phyloP scores from a whole-genome alignment of 108 stramenopile genomes.

The Skeletonema marinoi region DNA sequence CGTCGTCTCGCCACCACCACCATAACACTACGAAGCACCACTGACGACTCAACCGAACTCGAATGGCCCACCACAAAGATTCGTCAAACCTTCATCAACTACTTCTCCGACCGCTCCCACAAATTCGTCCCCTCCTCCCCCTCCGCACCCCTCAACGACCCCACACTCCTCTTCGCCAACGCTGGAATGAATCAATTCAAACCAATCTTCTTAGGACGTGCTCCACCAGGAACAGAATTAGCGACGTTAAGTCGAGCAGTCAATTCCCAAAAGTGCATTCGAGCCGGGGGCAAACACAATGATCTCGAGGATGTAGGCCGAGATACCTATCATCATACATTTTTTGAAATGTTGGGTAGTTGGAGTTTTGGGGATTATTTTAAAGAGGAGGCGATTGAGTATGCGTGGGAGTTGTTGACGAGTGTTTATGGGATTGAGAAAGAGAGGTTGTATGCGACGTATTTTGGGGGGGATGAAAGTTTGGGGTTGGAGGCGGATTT shows the following conservation, averaged over 20 bases:
- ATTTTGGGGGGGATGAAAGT: conserved; percentile 94
- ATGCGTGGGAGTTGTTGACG: conserved; percentile 94
- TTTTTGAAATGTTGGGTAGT: conserved; percentile 98
- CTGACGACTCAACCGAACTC: background rate
- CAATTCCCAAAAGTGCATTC: conserved; percentile 99
- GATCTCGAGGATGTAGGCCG: conserved; percentile 99
- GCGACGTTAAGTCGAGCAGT: conserved; percentile 79
- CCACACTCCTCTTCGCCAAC: conserved; percentile 98
- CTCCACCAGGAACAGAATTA: conserved; percentile 76
- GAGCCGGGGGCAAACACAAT: conserved; percentile 99
- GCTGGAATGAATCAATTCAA: conserved; percentile 99
- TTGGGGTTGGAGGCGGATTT: conserved; percentile 79
- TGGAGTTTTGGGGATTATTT: conserved; percentile 98
- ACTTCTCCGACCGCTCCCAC: conserved; percentile 82
- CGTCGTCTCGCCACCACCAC: background rate
- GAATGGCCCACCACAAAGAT: conserved; percentile 93
- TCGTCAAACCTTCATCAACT: conserved; percentile 93
- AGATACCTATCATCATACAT: conserved; percentile 99
- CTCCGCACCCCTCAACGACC: conserved; percentile 94
- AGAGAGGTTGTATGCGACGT: conserved; percentile 93
- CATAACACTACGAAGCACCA: background rate
- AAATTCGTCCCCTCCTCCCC: conserved; percentile 80
- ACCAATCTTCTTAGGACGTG: conserved; percentile 95
- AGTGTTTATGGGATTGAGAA: conserved; percentile 87
- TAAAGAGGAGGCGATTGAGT: conserved; percentile 90